A percentile compares a stretch with the other conserved stretches of the same genome.
Evolutionary conservation across 2,329 filamentous ascomycete genomes (phyloP).

Genomic region (Ilyonectria mors-panacis): DNA sequence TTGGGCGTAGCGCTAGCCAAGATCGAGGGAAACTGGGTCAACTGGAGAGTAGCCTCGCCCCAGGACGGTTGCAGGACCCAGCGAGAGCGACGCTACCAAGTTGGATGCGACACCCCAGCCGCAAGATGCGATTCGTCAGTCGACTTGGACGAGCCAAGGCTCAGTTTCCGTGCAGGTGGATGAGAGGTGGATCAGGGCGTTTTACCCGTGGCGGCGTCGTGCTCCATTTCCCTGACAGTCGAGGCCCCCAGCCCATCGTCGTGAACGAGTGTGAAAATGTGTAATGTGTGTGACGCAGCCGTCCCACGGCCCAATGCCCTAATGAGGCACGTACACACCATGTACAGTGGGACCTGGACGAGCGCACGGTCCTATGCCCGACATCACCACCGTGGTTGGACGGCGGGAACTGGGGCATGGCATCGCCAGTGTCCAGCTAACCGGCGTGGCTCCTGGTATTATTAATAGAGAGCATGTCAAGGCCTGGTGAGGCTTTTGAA

Average conservation of each 20-base stretch:
- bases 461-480: constrained; percentile 42
- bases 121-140: constrained; percentile 39
- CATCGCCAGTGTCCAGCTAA: constrained; percentile 35
- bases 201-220: constrained; percentile 40
- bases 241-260: constrained; percentile 30
- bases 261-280: constrained; percentile 32
- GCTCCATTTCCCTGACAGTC: constrained; percentile 38
- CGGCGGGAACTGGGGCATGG: constrained; percentile 3
- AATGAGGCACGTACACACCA: constrained; percentile 39
- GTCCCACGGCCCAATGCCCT: constrained; percentile 46
- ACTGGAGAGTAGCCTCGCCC: constrained; percentile 37
- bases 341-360: constrained; percentile 41
- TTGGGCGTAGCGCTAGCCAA: constrained; percentile 34
- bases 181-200: constrained; percentile 42
- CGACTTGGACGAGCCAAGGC: constrained; percentile 37
- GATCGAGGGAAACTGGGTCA: constrained; percentile 30
- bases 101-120: constrained; percentile 39
- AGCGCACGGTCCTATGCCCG: constrained; percentile 41
- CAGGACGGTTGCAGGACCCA: constrained; percentile 31
- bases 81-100: constrained; percentile 36
- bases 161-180: constrained; percentile 40
- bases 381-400: constrained; percentile 21
- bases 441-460: constrained; percentile 39
- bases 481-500: constrained; percentile 38
- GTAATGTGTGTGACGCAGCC: constrained; percentile 44